Conservation (phyloP, 2,329 filamentous ascomycete genomes). For the Phialophora expanda region DNA sequence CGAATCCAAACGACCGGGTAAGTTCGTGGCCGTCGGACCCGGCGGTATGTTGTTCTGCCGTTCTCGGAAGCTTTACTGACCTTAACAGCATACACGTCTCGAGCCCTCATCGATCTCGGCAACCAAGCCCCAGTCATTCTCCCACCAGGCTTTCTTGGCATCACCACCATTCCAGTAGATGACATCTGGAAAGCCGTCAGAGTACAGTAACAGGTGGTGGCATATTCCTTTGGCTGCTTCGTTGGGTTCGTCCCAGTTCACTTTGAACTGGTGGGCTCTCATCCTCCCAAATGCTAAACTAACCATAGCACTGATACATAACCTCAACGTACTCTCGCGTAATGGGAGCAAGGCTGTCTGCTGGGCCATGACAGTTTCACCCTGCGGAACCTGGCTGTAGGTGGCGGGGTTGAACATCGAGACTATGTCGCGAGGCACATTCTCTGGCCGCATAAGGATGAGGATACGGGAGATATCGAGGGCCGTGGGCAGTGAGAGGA, state of each 20-base stretch:
- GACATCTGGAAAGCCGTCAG: constrained; percentile 16
- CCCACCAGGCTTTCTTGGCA: constrained; percentile 20
- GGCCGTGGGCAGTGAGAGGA: background rate
- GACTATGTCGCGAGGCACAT: constrained; percentile 60
- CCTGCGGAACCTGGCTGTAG: constrained; percentile 57
- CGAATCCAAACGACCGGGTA: constrained; percentile 20
- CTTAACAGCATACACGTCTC: constrained; percentile 20
- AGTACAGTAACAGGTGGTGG: constrained; percentile 10
- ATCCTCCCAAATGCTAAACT: constrained; percentile 70
- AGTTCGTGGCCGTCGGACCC: constrained; percentile 28
- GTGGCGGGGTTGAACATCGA: constrained; percentile 56
- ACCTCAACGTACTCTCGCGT: constrained; percentile 60
- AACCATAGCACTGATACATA: constrained; percentile 62
- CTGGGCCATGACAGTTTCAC: constrained; percentile 56
- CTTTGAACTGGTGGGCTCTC: constrained; percentile 66
- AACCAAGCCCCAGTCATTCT: constrained; percentile 14
- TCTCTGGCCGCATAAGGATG: constrained; percentile 65
- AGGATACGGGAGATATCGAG: constrained; percentile 48
- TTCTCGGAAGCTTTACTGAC: background rate
- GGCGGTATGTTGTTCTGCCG: background rate
- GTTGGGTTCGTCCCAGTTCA: constrained; percentile 45
- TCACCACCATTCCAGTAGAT: constrained; percentile 11
- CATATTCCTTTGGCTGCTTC: constrained; percentile 26
- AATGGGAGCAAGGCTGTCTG: constrained; percentile 58
- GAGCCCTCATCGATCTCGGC: constrained; percentile 21